phyloP scores from a whole-genome alignment of 768 basidiomycete genomes.

The Cubamyces sp. region DNA sequence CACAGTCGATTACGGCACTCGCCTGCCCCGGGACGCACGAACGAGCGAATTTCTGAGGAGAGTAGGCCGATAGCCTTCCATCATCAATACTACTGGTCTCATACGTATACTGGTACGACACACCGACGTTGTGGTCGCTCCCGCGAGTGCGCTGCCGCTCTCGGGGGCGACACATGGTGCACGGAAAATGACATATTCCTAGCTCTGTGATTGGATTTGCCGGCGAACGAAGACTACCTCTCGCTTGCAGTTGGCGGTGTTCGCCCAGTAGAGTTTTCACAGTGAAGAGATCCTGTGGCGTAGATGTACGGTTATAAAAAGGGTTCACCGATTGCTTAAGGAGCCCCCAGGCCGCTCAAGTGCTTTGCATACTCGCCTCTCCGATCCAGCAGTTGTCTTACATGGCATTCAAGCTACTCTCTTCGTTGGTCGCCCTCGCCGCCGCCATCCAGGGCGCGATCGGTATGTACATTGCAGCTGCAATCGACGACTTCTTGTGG shows the following conservation, averaged over 20 bases:
- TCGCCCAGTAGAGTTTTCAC: too few species aligned
- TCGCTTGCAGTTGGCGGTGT: background rate
- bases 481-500: background rate
- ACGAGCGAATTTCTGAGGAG: background rate
- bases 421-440: constrained; percentile 24
- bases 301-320: background rate
- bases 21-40: background rate
- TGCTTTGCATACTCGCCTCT: background rate
- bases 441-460: constrained; percentile 23
- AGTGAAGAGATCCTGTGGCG: background rate
- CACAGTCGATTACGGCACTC: constrained; percentile 17
- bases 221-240: background rate
- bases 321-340: background rate
- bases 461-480: constrained; percentile 4
- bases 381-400: background rate
- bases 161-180: background rate
- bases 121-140: constrained; percentile 6
- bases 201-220: background rate
- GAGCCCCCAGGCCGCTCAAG: constrained; percentile 13
- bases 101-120: background rate
- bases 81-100: background rate
- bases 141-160: background rate
- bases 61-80: background rate
- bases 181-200: background rate
- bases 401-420: constrained; percentile 32